Evolutionary conservation across 2,329 filamentous ascomycete genomes (phyloP), one percentile per base, ranked within the genome.

Genomic region (Fusarium cicatricum): DNA sequence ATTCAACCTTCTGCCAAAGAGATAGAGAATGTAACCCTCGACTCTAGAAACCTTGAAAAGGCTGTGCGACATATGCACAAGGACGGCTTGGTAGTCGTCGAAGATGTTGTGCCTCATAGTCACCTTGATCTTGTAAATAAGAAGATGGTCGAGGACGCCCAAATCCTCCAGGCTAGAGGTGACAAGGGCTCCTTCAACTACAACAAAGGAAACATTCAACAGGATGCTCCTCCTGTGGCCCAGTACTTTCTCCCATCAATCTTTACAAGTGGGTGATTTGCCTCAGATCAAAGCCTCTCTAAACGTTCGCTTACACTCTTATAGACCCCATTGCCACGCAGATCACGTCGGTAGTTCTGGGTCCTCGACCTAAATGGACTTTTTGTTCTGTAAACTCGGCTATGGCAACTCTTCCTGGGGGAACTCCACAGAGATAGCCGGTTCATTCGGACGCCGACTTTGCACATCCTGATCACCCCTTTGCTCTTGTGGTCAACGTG

Each of bases 361-460:
- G 84, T 0, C 83, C 84, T 1, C 70, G 71, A 3, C 84, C 84
- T 0, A 81, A 80, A 63, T 81, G 82, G 77, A 82, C 82, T 0
- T 87, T 86, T 65, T 81, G 80, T 65, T 86, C 83, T 6, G 83
- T 82, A 16, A 87, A 87, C 57, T 75, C 80, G 1, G 81, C 83
- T 1, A 78, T 87, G 75, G 83, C 83, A 2, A 77, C 79, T 3
- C 75, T 77, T 2, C 68, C 76, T 1, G 74, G 73, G 1, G 64
- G 58, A 1, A 56, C 59, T 12, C 74, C 80, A 0, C 72, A 78
- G 48, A 73, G 79, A 17, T 83, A 86, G 56, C 83, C 82, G 0
- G 82, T 85, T 0, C 85, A 88, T 70, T 79, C 81, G 1, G 85
- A 88, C 58, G 83, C 83, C 5, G 82, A 86, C 66, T 86, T 86